Percentiles rank a stretch among this genome's conserved stretches.
Conservation (phyloP, 1,139 yeast genomes). For the Lodderomyces elongisporus region DNA sequence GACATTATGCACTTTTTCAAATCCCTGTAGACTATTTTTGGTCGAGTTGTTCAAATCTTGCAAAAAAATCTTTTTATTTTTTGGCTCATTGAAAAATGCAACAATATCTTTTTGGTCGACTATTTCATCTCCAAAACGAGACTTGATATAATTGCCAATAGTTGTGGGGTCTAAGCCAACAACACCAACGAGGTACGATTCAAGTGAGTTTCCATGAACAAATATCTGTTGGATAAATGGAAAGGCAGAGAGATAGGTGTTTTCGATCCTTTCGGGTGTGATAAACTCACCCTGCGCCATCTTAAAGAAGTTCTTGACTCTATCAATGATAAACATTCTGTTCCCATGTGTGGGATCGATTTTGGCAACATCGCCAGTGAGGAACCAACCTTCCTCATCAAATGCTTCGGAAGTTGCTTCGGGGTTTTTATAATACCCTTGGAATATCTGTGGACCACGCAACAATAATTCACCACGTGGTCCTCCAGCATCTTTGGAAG, state of each 20-base stretch:
- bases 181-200: constrained; percentile 58
- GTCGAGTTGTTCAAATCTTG: constrained; percentile 23
- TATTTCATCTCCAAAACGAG: constrained; percentile 16
- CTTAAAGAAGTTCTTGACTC: constrained; percentile 43
- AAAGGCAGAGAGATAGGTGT: constrained; percentile 29
- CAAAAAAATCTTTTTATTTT: constrained; percentile 25
- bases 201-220: constrained; percentile 59
- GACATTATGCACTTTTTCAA: constrained; percentile 64
- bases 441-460: constrained; percentile 37
- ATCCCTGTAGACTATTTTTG: constrained; percentile 33
- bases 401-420: constrained; percentile 40
- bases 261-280: constrained; percentile 41
- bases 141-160: constrained; percentile 15
- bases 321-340: constrained; percentile 32
- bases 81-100: constrained; percentile 23
- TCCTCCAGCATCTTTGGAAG: constrained; percentile 26
- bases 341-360: constrained; percentile 18
- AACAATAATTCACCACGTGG: constrained; percentile 40
- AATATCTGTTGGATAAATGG: constrained; percentile 32
- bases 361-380: constrained; percentile 38
- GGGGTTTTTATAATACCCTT: constrained; percentile 33
- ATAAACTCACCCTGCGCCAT: constrained; percentile 43
- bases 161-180: constrained; percentile 45
- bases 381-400: constrained; percentile 52
- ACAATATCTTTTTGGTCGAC: constrained; percentile 22